phyloP scores from a whole-genome alignment of 148 eudicot species.

The Pouteria glomerata region DNA sequence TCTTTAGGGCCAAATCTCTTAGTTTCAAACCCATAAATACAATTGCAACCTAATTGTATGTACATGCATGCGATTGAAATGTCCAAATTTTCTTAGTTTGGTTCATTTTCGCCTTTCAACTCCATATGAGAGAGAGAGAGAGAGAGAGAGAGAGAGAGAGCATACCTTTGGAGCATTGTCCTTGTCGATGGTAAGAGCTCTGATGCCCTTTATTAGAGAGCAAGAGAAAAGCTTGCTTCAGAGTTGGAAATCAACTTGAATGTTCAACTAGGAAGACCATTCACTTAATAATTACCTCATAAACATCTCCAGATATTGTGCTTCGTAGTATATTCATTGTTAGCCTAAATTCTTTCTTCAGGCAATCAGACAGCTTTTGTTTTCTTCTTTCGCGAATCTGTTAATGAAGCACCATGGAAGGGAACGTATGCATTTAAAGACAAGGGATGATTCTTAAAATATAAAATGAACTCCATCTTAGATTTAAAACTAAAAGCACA shows the following conservation, averaged over 20 bases:
- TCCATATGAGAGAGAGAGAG: background rate
- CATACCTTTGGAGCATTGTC: conserved; percentile 85
- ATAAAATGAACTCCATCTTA: background rate
- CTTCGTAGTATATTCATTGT: conserved; percentile 75
- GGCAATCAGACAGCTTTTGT: conserved; percentile 66
- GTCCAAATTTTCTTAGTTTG: background rate
- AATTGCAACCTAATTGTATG: too few relatives aligned
- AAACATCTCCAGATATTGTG: conserved; percentile 65
- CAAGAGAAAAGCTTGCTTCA: background rate
- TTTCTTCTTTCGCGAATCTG: conserved; percentile 86
- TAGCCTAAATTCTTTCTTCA: conserved; percentile 83
- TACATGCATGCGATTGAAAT: too few relatives aligned
- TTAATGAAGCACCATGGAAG: background rate
- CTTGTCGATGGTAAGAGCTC: conserved; percentile 94
- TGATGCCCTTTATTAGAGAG: conserved; percentile 55
- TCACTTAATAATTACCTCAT: conserved; percentile 51
- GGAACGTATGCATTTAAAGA: background rate
- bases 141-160: conserved; percentile 3
- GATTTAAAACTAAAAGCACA: background rate
- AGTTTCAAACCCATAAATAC: too few relatives aligned
- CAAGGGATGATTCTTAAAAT: background rate
- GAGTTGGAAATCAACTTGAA: background rate
- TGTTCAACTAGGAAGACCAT: background rate
- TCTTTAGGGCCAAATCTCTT: too few relatives aligned
- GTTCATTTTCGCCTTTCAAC: background rate